These are phyloP conservation scores for Tetrapisispora iriomotensis DNA, from an alignment of 805 yeast genomes.

Conservation along the genomic window DNA sequence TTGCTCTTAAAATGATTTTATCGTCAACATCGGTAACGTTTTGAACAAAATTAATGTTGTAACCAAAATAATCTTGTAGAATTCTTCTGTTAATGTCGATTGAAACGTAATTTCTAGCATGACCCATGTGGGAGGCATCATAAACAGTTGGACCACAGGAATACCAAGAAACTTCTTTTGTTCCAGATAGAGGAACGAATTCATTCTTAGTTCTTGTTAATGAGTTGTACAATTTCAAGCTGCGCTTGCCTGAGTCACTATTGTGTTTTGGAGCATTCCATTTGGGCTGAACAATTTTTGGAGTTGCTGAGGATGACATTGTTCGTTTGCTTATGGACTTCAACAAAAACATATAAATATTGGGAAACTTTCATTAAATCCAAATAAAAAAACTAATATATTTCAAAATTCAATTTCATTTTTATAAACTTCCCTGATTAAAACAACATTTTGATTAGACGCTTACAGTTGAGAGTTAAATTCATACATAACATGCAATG, in stretches of 20 bases:
- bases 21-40: constrained; percentile 99
- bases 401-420: no score
- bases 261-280: constrained; percentile 36
- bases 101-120: constrained; percentile 93
- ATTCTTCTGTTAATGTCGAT: constrained; percentile 89
- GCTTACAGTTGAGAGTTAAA: no score
- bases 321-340: constrained; percentile 1
- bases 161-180: constrained; percentile 77
- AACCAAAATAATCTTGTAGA: constrained; percentile 84
- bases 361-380: background rate
- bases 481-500: no score
- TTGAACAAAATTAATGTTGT: constrained; percentile 79
- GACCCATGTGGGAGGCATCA: constrained; percentile 96
- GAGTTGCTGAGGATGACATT: constrained; percentile 7
- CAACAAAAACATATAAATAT: background rate
- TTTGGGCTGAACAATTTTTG: constrained; percentile 39
- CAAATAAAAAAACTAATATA: background rate
- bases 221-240: constrained; percentile 66
- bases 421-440: no score
- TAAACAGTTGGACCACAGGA: constrained; percentile 98
- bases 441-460: no score
- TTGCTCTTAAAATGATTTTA: constrained; percentile 87
- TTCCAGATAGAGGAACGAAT: constrained; percentile 57
- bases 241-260: constrained; percentile 10
- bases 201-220: constrained; percentile 72